Conservation (phyloP, 345 rosid genomes). For the Populus deltoides region DNA sequence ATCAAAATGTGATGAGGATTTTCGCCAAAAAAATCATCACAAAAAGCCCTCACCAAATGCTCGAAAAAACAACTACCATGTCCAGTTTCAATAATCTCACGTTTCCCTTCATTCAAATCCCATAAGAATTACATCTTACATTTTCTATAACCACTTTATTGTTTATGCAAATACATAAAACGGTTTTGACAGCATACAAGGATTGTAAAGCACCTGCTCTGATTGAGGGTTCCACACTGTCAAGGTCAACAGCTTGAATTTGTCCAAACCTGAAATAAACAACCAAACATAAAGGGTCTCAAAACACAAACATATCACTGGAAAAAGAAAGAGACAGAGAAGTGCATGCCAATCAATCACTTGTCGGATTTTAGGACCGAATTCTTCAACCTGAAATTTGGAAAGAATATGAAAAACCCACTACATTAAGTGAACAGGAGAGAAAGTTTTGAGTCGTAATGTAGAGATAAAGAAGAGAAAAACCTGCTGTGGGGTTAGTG, state of each 20-base stretch:
- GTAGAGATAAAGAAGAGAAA: neutral
- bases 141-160: too few relatives aligned
- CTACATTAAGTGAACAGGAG: neutral
- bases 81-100: too few relatives aligned
- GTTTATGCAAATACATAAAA: too few relatives aligned
- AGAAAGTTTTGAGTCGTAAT: neutral
- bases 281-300: neutral
- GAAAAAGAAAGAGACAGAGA: neutral
- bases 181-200: too few relatives aligned
- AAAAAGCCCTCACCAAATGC: too few relatives aligned
- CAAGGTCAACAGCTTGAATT: constrained; percentile 81
- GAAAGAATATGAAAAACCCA: neutral
- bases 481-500: constrained; percentile 65
- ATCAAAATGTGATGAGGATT: too few relatives aligned
- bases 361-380: constrained; percentile 65
- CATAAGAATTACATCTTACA: too few relatives aligned
- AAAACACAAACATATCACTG: neutral
- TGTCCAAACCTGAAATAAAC: constrained; percentile 71
- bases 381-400: constrained; percentile 49
- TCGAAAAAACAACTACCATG: too few relatives aligned
- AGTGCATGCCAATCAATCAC: constrained; percentile 60
- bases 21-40: too few relatives aligned
- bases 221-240: constrained; percentile 66
- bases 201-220: constrained; percentile 59
- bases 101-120: too few relatives aligned